These are phyloP conservation scores for Phaseolus lunatus DNA, from an alignment of 306 rosid species.

Conservation along the genomic window DNA sequence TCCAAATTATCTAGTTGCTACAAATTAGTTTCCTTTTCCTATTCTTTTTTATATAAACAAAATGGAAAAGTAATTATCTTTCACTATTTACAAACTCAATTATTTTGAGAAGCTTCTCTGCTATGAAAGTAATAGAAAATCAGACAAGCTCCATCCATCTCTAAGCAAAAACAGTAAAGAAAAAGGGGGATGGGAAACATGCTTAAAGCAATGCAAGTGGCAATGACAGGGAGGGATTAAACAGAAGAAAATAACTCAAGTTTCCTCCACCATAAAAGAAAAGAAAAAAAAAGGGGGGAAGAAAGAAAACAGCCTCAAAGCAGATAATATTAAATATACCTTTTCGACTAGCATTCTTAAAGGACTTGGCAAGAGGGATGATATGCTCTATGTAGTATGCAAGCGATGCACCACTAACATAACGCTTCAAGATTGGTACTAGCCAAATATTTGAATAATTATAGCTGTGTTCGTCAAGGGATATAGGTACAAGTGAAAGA, in stretches of 20 bases:
- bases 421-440: constrained; percentile 72
- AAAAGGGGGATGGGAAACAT: neutral
- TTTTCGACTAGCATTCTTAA: constrained; percentile 72
- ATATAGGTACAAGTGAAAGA: constrained; percentile 71
- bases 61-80: constrained; percentile 6
- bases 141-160: neutral
- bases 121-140: neutral
- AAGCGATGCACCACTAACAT: constrained; percentile 82
- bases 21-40: neutral
- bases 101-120: neutral
- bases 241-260: neutral
- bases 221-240: neutral
- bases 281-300: neutral
- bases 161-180: neutral
- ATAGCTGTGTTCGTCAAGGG: constrained; percentile 58
- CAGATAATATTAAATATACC: constrained; percentile 51
- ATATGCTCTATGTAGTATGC: constrained; percentile 73
- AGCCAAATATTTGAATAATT: constrained; percentile 78
- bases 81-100: neutral
- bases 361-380: constrained; percentile 86
- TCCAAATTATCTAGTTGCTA: constrained; percentile 16
- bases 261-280: constrained; percentile 6
- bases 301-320: neutral
- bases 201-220: neutral
- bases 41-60: neutral